Conservation (phyloP, 352 stramenopile species). For the Nothophytophthora sp. region DNA sequence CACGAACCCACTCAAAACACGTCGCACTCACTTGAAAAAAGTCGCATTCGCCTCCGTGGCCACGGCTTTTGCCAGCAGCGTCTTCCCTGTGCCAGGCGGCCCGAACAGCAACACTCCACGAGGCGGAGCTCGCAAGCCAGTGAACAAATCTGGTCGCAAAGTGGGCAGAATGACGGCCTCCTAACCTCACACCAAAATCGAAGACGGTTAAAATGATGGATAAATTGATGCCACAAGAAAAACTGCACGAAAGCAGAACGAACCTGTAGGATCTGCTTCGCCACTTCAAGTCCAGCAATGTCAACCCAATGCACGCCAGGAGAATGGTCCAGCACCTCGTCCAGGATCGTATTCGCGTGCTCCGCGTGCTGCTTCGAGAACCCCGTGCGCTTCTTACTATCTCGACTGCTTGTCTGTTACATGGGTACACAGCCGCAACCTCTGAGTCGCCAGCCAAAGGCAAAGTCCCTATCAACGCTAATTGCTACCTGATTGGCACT, state of each 20-base stretch:
- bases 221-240: too few relatives aligned
- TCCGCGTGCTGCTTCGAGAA: constrained; percentile 65
- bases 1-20: background rate
- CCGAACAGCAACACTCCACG: constrained; percentile 82
- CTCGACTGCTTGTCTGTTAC: background rate
- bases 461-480: background rate
- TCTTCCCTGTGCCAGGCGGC: constrained; percentile 85
- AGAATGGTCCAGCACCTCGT: constrained; percentile 83
- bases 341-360: constrained; percentile 75
- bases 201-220: too few relatives aligned
- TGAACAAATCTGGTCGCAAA: constrained; percentile 85
- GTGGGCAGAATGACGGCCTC: constrained; percentile 87
- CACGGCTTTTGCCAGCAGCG: constrained; percentile 79
- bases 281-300: constrained; percentile 78
- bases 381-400: constrained; percentile 16
- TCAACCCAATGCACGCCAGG: constrained; percentile 82
- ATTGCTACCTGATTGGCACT: background rate
- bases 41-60: constrained; percentile 83
- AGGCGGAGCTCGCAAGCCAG: constrained; percentile 62
- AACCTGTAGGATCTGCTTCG: constrained; percentile 90
- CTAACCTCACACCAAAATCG: constrained; percentile 22
- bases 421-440: too few relatives aligned
- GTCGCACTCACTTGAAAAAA: constrained; percentile 68
- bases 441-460: too few relatives aligned
- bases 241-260: background rate